Conservation (phyloP, 2,329 filamentous ascomycete genomes). For the Xylariaceae sp. region DNA sequence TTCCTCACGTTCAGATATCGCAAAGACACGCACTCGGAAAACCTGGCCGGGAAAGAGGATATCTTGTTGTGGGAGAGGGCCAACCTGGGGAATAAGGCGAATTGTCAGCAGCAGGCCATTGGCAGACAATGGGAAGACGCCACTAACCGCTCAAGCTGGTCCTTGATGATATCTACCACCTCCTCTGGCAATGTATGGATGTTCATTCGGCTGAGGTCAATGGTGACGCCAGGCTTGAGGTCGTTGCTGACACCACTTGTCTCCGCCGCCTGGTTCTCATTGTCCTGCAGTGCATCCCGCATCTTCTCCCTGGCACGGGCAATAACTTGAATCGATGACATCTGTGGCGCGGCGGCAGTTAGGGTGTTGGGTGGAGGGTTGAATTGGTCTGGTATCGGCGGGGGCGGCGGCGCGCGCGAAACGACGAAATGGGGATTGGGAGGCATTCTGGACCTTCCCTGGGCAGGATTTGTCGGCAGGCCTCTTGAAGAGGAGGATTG, state of each 20-base stretch:
- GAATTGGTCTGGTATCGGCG: slow-evolving; percentile 43
- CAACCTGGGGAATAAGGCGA: slow-evolving; percentile 41
- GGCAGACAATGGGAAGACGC: not conserved
- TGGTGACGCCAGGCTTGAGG: slow-evolving; percentile 64
- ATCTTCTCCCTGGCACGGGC: slow-evolving; percentile 59
- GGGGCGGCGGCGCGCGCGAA: slow-evolving; percentile 31
- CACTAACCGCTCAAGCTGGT: slow-evolving; percentile 62
- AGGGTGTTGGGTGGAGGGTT: slow-evolving; percentile 35
- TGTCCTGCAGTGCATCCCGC: slow-evolving; percentile 58
- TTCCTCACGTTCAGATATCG: slow-evolving; percentile 75
- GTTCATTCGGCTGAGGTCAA: slow-evolving; percentile 69
- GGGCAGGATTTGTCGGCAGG: slow-evolving; percentile 19
- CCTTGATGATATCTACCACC: slow-evolving; percentile 66
- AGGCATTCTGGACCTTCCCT: slow-evolving; percentile 21
- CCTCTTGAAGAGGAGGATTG: slow-evolving; percentile 22
- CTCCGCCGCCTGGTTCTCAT: slow-evolving; percentile 54
- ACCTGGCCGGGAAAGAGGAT: slow-evolving; percentile 59
- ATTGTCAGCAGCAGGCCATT: slow-evolving; percentile 17
- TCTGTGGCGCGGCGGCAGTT: slow-evolving; percentile 41
- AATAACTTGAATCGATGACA: slow-evolving; percentile 58
- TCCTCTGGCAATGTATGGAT: slow-evolving; percentile 66
- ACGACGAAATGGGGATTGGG: slow-evolving; percentile 26
- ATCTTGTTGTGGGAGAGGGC: slow-evolving; percentile 76
- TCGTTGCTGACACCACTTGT: slow-evolving; percentile 52
- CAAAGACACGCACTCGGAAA: slow-evolving; percentile 68